These are phyloP conservation scores for Penstemon eatonii DNA, from an alignment of 257 asterid genomes.

Conservation along the genomic window DNA sequence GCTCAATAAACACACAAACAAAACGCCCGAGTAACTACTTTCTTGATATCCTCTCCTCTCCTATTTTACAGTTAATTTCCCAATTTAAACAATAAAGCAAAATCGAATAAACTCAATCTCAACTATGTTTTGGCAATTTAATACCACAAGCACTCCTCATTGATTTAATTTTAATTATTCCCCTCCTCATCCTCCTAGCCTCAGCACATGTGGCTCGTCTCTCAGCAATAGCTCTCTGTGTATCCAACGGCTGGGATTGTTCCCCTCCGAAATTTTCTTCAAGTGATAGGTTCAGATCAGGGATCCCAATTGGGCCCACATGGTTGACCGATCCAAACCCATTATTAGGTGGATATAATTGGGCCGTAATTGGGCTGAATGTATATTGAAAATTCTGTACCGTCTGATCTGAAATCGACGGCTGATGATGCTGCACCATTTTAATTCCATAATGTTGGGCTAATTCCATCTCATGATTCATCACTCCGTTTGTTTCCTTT, in stretches of 20 bases:
- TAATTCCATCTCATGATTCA: slow-evolving; percentile 17
- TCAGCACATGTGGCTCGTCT: slow-evolving; percentile 52
- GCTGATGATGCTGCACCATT: slow-evolving; percentile 24
- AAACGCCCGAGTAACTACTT: too few relatives aligned
- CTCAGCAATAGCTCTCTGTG: slow-evolving; percentile 19
- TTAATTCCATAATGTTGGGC: neutral
- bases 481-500: slow-evolving; percentile 1
- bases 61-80: too few relatives aligned
- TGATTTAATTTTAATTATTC: slow-evolving; percentile 39
- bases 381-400: slow-evolving; percentile 21
- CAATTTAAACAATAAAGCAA: too few relatives aligned
- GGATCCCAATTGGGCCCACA: slow-evolving; percentile 42
- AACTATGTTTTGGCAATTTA: slow-evolving; percentile 26
- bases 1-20: too few relatives aligned
- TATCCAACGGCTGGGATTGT: slow-evolving; percentile 40
- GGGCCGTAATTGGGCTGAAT: slow-evolving; percentile 30
- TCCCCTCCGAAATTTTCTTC: slow-evolving; percentile 33
- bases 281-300: slow-evolving; percentile 38
- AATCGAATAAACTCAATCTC: neutral
- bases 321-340: slow-evolving; percentile 31
- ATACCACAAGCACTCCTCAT: slow-evolving; percentile 30
- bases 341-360: slow-evolving; percentile 15
- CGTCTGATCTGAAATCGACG: slow-evolving; percentile 33
- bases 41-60: too few relatives aligned
- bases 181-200: slow-evolving; percentile 59